These are phyloP conservation scores for Maudiozyma barnettii DNA, from an alignment of 805 yeast species.

Conservation along the genomic window DNA sequence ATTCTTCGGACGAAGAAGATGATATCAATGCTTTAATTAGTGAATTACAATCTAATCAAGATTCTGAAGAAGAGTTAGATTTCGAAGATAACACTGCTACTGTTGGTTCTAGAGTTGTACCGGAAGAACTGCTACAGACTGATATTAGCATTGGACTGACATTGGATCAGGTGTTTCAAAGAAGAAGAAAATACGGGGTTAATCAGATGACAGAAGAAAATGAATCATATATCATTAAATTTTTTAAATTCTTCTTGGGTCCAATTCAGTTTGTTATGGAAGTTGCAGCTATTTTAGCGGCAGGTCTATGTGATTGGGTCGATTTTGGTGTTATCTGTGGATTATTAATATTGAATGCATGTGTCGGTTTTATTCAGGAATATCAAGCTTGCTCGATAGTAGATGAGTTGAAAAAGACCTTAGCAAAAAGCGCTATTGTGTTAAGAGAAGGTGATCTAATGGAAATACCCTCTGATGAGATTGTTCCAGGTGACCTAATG, in stretches of 20 bases:
- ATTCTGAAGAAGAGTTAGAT: slow-evolving; percentile 39
- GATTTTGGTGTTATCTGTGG: slow-evolving; percentile 97
- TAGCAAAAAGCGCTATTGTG: slow-evolving; percentile 81
- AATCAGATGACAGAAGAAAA: slow-evolving; percentile 87
- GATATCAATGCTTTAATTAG: slow-evolving; percentile 64
- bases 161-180: slow-evolving; percentile 63
- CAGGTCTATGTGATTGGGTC: slow-evolving; percentile 96
- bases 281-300: slow-evolving; percentile 91
- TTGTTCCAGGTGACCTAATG: slow-evolving; percentile 91
- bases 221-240: slow-evolving; percentile 71
- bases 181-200: slow-evolving; percentile 85
- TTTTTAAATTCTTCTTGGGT: slow-evolving; percentile 81
- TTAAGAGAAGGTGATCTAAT: slow-evolving; percentile 69
- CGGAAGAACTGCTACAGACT: slow-evolving; percentile 77
- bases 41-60: slow-evolving; percentile 63
- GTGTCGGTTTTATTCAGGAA: slow-evolving; percentile 94
- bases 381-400: slow-evolving; percentile 97
- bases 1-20: slow-evolving; percentile 34
- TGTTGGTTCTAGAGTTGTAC: slow-evolving; percentile 62
- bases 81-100: slow-evolving; percentile 41
- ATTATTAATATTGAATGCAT: slow-evolving; percentile 75
- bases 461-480: slow-evolving; percentile 73
- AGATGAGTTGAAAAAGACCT: slow-evolving; percentile 89
- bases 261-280: slow-evolving; percentile 97
- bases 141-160: slow-evolving; percentile 69